Base-by-base conservation (phyloP, 345 rosid species). In the Noccaea bulbosa region DNA sequence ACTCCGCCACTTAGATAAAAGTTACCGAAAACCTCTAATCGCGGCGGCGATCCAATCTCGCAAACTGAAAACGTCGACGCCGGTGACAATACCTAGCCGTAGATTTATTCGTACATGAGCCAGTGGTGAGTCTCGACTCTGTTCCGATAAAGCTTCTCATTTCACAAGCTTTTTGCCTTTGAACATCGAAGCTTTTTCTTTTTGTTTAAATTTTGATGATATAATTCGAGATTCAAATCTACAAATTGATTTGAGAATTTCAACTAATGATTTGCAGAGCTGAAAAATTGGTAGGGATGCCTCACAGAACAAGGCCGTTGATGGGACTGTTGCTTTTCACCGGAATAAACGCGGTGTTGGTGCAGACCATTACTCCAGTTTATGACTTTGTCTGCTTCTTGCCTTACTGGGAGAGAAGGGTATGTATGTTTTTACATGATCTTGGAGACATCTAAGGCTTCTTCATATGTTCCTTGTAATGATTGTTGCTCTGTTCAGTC, bases 321-420 rank as follows among this genome's bases (percentile, higher is more conserved):
- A 56, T 81, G 35, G 85, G 83, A 24, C 66, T 85, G 16, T 54
- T 85, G 73, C 35, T 80, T 75, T 82, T 87, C 71, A 79, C 83
- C 0, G 89, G 92, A 70, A 62, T 83, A 47, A 87, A 85, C 48
- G 62, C 46, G 11, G 62, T 83, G 51, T 67, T 83, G 80, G 87
- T 81, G 45, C 65, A 78, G 0, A 83, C 85, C 41, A 82, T 85
- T 10, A 67, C 80, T 60, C 85, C 89, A 0, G 87, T 85, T 68
- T 84, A 84, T 72, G 87, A 84, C 66, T 87, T 81, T 14, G 85
- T 87, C 53, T 87, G 87, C 80, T 84, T 84, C 78, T 82, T 63
- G 50, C 88, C 91, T 57, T 85, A 65, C 72, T 85, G 85, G 87
- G 89, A 87, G 76, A 77, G 82, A 83, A 55, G 81, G 84, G 92